Conservation (phyloP, 768 basidiomycete genomes). For the Lactarius pseudohatsudake region DNA sequence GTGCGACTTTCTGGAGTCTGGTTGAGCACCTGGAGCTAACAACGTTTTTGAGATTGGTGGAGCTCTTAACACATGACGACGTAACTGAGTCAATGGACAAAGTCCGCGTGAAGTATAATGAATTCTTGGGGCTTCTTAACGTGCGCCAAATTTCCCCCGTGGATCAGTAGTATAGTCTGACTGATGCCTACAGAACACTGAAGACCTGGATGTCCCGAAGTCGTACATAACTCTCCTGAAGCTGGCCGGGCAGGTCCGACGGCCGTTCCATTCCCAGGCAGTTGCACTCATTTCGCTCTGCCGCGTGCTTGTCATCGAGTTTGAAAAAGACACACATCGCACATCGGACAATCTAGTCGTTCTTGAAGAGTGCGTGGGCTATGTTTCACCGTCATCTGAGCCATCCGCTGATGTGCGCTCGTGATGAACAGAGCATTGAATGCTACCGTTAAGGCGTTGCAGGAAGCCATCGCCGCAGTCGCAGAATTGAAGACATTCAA, state of each 20-base stretch:
- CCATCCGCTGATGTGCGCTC: not conserved
- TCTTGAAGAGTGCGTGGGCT: constrained; percentile 20
- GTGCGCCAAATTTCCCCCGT: constrained; percentile 4
- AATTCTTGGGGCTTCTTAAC: constrained; percentile 11
- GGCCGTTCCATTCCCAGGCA: constrained; percentile 26
- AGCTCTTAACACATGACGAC: constrained; percentile 12
- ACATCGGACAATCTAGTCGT: constrained; percentile 11
- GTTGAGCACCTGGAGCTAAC: not conserved
- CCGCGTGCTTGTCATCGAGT: constrained; percentile 20
- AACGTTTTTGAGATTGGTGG: constrained; percentile 2
- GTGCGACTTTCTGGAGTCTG: not conserved
- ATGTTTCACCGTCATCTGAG: not conserved
- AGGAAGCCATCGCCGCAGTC: constrained; percentile 11
- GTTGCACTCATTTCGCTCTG: constrained; percentile 19
- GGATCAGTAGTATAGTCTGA: constrained; percentile 8
- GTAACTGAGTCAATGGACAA: not conserved
- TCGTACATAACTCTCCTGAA: constrained; percentile 24
- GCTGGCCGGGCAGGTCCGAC: constrained; percentile 20
- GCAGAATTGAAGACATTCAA: constrained; percentile 18
- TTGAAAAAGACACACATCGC: constrained; percentile 6
- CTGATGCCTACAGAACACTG: constrained; percentile 15
- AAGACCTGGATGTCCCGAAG: constrained; percentile 12
- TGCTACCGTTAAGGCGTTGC: constrained; percentile 9
- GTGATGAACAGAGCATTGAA: constrained; percentile 16
- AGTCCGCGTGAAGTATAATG: constrained; percentile 18